Conservation (phyloP, 441 rosid genomes). For the Jatropha podagrica region DNA sequence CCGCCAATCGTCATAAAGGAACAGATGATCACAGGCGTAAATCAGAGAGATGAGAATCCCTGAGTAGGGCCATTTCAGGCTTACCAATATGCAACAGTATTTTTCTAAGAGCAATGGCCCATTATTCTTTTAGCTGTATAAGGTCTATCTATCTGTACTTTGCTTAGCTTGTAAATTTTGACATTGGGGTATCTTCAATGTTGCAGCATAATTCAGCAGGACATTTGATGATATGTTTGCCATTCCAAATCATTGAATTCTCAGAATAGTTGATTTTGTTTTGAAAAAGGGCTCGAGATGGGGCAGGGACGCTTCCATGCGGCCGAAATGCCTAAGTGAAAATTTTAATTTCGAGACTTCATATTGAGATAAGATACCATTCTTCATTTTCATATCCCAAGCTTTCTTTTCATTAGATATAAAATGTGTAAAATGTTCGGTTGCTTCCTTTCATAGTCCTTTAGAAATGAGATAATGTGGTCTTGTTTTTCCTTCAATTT, state of each 20-base stretch:
- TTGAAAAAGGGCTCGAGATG: background rate
- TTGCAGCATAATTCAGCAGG: conserved; percentile 7
- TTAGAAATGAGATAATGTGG: background rate
- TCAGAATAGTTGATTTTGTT: background rate
- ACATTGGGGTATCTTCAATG: background rate
- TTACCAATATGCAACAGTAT: conserved; percentile 2
- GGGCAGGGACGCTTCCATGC: background rate
- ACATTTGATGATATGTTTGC: conserved; percentile 6
- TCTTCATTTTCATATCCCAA: background rate
- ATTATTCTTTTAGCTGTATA: background rate
- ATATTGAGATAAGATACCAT: background rate
- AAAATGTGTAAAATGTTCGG: background rate
- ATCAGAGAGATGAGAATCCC: conserved; percentile 28
- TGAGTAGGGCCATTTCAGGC: background rate
- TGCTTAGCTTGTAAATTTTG: background rate
- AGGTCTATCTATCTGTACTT: background rate
- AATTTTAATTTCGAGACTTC: background rate
- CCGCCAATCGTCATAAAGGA: conserved; percentile 31
- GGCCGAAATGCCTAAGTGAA: background rate
- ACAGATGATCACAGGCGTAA: conserved; percentile 31
- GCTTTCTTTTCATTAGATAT: background rate
- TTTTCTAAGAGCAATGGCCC: background rate
- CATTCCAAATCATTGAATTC: background rate
- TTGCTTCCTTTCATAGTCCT: background rate
- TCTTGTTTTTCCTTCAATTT: background rate